These are phyloP conservation scores for Nicotiana tabacum DNA, from an alignment of 257 asterid genomes.

Conservation along the genomic window DNA sequence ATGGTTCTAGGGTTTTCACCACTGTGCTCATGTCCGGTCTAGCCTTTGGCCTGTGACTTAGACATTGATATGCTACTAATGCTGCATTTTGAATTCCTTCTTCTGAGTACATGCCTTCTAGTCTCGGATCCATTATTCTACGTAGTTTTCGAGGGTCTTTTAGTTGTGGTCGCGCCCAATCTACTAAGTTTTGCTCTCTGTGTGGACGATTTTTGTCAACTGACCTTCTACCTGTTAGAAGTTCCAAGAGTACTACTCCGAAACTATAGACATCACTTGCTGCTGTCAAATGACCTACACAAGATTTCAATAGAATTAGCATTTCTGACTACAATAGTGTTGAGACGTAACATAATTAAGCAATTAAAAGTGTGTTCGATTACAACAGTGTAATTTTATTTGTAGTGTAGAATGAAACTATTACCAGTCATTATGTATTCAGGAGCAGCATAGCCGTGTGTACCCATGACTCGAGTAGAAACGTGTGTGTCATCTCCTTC, in stretches of 20 bases:
- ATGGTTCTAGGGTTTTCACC: slow-evolving; percentile 44
- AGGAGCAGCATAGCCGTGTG: slow-evolving; percentile 91
- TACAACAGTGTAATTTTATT: no score
- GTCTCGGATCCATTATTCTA: slow-evolving; percentile 73
- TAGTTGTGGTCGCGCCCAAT: slow-evolving; percentile 70
- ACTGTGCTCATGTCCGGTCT: slow-evolving; percentile 62
- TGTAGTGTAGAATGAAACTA: no score
- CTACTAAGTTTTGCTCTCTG: slow-evolving; percentile 62
- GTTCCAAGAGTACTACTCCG: slow-evolving; percentile 74
- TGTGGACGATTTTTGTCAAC: slow-evolving; percentile 65
- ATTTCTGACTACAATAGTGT: background rate
- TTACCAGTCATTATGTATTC: slow-evolving; percentile 84
- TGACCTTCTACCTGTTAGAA: slow-evolving; percentile 67
- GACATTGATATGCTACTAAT: slow-evolving; percentile 61
- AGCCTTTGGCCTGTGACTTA: slow-evolving; percentile 67
- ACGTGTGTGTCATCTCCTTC: slow-evolving; percentile 93
- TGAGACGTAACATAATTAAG: no score
- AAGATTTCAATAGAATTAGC: background rate
- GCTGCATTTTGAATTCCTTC: slow-evolving; percentile 64
- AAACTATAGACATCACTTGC: slow-evolving; percentile 91
- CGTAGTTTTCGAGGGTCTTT: slow-evolving; percentile 61
- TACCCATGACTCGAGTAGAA: slow-evolving; percentile 92
- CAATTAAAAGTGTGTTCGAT: no score
- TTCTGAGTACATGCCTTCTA: slow-evolving; percentile 74
- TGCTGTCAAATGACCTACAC: slow-evolving; percentile 74